Conservation (phyloP, 768 basidiomycete genomes). For the Paxillus rubicundulus region DNA sequence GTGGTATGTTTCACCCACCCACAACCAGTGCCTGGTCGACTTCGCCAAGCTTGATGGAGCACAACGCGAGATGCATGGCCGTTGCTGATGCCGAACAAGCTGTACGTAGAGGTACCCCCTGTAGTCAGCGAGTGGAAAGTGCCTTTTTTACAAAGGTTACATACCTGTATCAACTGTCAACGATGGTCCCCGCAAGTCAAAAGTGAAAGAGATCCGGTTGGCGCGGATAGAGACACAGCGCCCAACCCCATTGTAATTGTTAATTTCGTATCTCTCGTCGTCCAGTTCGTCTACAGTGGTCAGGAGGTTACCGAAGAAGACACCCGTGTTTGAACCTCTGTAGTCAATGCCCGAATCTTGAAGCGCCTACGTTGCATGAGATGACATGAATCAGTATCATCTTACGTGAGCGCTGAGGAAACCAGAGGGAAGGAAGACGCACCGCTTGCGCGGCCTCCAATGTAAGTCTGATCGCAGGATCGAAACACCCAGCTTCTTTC, state of each 20-base stretch:
- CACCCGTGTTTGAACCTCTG: slow-evolving; percentile 41
- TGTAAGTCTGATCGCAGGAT: slow-evolving; percentile 31
- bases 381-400: not conserved
- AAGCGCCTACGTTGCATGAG: slow-evolving; percentile 24
- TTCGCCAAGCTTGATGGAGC: slow-evolving; percentile 42
- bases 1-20: slow-evolving; percentile 7
- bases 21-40: slow-evolving; percentile 47
- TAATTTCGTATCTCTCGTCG: slow-evolving; percentile 27
- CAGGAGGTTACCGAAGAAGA: slow-evolving; percentile 36
- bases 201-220: slow-evolving; percentile 34
- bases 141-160: not conserved
- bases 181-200: slow-evolving; percentile 46
- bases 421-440: not conserved
- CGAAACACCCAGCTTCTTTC: slow-evolving; percentile 30
- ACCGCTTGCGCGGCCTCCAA: slow-evolving; percentile 33
- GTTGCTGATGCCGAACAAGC: slow-evolving; percentile 47
- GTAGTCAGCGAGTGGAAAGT: not conserved
- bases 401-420: not conserved
- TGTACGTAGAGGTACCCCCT: not conserved
- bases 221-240: slow-evolving; percentile 31
- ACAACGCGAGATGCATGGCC: slow-evolving; percentile 47
- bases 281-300: slow-evolving; percentile 27
- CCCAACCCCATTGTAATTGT: slow-evolving; percentile 28
- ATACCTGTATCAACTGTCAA: slow-evolving; percentile 40
- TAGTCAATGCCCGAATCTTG: slow-evolving; percentile 49